These are phyloP conservation scores for Diaporthe nobilis DNA, from an alignment of 2,329 filamentous ascomycete species.

Conservation along the genomic window DNA sequence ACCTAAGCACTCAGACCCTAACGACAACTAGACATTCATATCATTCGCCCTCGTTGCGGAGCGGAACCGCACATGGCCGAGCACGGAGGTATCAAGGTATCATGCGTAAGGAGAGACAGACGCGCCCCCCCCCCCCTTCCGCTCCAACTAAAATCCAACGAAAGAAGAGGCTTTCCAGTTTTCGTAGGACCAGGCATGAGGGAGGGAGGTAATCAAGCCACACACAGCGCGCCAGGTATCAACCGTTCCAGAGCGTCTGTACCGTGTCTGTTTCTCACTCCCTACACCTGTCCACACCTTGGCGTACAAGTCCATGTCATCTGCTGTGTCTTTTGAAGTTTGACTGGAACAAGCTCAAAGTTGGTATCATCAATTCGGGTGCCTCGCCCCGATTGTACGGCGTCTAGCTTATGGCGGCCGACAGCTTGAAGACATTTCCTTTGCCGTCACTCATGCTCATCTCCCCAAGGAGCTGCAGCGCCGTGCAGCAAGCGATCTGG, in stretches of 20 bases:
- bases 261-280: not conserved
- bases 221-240: not conserved
- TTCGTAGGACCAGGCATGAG: not conserved
- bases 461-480: not conserved
- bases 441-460: not conserved
- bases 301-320: not conserved
- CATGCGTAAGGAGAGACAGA: not conserved
- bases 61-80: constrained; percentile 14
- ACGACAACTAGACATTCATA: not conserved
- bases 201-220: not conserved
- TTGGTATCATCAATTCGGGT: not conserved
- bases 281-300: not conserved
- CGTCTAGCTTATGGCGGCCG: not conserved
- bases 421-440: not conserved
- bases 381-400: not conserved
- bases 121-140: not conserved
- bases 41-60: not conserved
- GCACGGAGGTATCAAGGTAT: constrained; percentile 6
- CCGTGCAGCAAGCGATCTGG: not conserved
- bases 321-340: not conserved
- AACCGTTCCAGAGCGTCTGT: not conserved
- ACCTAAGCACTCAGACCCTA: not conserved
- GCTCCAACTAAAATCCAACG: not conserved
- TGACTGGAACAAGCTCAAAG: not conserved
- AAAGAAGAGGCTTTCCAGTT: not conserved